Evolutionary conservation across 1,284 basidiomycete species (phyloP).

Genomic region (Blastosporella zonata): DNA sequence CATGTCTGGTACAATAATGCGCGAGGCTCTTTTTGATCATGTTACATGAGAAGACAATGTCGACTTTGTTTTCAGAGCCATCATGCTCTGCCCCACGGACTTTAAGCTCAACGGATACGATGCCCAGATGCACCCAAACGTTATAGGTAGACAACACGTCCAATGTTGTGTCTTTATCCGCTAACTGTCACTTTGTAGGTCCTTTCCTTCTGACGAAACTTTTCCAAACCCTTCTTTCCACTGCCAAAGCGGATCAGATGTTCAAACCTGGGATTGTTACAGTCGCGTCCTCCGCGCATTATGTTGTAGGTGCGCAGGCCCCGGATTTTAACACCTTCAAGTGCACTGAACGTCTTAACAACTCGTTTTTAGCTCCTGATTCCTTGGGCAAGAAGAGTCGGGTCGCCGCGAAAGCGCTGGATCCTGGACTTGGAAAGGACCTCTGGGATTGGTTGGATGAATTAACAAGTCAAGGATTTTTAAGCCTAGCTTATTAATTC

Average conservation of each 20-base stretch:
- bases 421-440: conserved; percentile 32
- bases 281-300: conserved; percentile 38
- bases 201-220: conserved; percentile 47
- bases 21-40: conserved; percentile 28
- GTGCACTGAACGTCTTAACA: too few species aligned
- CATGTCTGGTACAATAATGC: conserved; percentile 55
- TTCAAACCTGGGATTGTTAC: conserved; percentile 44
- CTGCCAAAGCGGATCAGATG: conserved; percentile 24
- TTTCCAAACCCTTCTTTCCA: conserved; percentile 45
- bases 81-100: conserved; percentile 52
- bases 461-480: conserved; percentile 27
- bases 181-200: conserved; percentile 18
- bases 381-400: conserved; percentile 45
- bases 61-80: too few species aligned
- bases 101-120: conserved; percentile 52
- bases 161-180: background rate
- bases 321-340: conserved; percentile 34
- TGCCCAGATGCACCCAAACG: conserved; percentile 54
- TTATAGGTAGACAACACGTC: conserved; percentile 30
- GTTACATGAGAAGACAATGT: background rate
- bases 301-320: conserved; percentile 19
- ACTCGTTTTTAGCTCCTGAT: conserved; percentile 40
- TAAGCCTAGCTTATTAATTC: background rate
- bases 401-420: conserved; percentile 29
- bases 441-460: conserved; percentile 41